Evolutionary conservation across 129 eudicot species (phyloP), one percentile per base, ranked within the genome.

Genomic region (Apium graveolens): DNA sequence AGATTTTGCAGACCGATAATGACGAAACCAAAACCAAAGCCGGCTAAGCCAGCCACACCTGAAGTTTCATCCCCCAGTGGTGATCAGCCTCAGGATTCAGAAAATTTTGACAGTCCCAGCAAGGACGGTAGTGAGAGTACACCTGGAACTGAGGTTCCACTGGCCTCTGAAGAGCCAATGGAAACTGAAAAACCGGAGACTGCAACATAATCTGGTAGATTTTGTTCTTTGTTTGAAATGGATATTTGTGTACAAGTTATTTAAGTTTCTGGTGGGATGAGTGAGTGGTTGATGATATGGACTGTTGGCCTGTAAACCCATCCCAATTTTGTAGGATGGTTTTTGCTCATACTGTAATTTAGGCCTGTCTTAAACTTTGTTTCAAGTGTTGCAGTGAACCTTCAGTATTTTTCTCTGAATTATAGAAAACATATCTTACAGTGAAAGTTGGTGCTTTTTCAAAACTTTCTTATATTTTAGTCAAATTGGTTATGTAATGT

Each of bases 1-100:
- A 93, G 98, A 90, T 71, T 88, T 44, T 94, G 97, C 79, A 81
- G 96, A 88, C 96, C 96, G 27, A 88, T 94, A 79, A 82, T 94
- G 96, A 83, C 88, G 10, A 90, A 91, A 80, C 93, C 92, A 11
- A 89, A 91, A 82, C 93, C 93, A 9, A 92, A 90, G 89, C 91
- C 93, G 7, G 93, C 90, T 38, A 95, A 91, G 86, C 90, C 96
- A 66, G 82, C 93, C 13, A 48, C 93, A 7, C 93, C 98, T 0
- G 97, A 90, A 78, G 14, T 87, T 39, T 84, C 90, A 0, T 85
- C 97, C 27, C 90, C 91, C 24, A 85, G 85, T 24, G 79, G 88
- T 21, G 89, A 88, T 51, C 86, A 66, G 38, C 53, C 89, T 62
- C 79, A 84, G 78, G 89, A 82, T 3, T 82, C 78, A 11, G 76